phyloP scores from a whole-genome alignment of 2,329 filamentous ascomycete genomes.

The Ilyonectria sp. region DNA sequence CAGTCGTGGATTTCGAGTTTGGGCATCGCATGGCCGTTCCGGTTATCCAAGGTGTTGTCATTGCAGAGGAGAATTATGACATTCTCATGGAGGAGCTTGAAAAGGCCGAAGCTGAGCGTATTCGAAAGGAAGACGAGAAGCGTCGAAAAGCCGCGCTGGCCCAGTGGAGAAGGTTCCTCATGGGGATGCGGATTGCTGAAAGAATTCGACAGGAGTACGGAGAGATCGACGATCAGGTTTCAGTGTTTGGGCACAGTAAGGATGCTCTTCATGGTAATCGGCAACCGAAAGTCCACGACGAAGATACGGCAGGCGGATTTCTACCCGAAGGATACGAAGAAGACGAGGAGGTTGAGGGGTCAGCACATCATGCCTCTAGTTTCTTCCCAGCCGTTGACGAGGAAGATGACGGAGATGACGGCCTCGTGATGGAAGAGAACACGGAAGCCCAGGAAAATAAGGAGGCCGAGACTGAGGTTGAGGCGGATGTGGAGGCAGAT shows the following conservation, averaged over 20 bases:
- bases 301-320: slow-evolving; percentile 74
- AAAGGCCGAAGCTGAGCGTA: slow-evolving; percentile 81
- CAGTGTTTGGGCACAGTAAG: slow-evolving; percentile 68
- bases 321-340: slow-evolving; percentile 70
- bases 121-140: slow-evolving; percentile 87
- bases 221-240: slow-evolving; percentile 66
- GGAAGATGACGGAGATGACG: slow-evolving; percentile 56
- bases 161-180: slow-evolving; percentile 89
- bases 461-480: slow-evolving; percentile 8
- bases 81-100: slow-evolving; percentile 84
- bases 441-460: slow-evolving; percentile 2
- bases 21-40: slow-evolving; percentile 95
- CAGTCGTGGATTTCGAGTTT: slow-evolving; percentile 97
- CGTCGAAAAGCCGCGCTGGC: slow-evolving; percentile 80
- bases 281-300: slow-evolving; percentile 54
- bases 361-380: slow-evolving; percentile 55
- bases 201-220: slow-evolving; percentile 85
- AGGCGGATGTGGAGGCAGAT: neutral
- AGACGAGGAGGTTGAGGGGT: slow-evolving; percentile 57
- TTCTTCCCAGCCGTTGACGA: slow-evolving; percentile 66
- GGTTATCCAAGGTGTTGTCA: slow-evolving; percentile 89
- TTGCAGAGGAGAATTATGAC: slow-evolving; percentile 85
- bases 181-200: slow-evolving; percentile 86
- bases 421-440: slow-evolving; percentile 53
- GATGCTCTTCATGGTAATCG: slow-evolving; percentile 30